These are phyloP conservation scores for Boletus tylopilopsis DNA, from an alignment of 768 basidiomycete genomes.

Conservation along the genomic window DNA sequence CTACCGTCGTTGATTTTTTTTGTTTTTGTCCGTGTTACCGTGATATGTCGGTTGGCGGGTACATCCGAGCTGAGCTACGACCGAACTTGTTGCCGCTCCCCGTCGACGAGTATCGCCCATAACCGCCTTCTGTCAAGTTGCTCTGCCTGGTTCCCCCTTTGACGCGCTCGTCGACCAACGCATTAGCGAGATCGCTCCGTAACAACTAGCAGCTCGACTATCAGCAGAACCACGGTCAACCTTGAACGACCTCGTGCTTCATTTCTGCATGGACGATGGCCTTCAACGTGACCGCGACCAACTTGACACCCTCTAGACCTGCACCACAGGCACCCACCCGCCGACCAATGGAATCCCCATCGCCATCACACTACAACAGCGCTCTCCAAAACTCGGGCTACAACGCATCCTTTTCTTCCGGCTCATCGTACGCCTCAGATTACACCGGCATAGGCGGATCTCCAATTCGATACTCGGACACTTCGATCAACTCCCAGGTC, in stretches of 20 bases:
- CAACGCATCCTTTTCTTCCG: slow-evolving; percentile 52
- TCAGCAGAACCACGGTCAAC: too few relatives aligned
- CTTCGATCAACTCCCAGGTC: slow-evolving; percentile 38
- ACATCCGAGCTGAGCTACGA: slow-evolving; percentile 25
- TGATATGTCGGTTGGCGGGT: slow-evolving; percentile 29
- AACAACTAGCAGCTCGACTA: too few relatives aligned
- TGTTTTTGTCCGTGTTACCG: slow-evolving; percentile 23
- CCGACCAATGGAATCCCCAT: slow-evolving; percentile 38
- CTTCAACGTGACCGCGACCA: slow-evolving; percentile 49
- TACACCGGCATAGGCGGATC: slow-evolving; percentile 83
- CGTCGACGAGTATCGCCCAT: not conserved
- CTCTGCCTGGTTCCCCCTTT: not conserved
- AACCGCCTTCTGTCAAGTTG: not conserved
- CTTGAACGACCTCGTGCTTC: slow-evolving; percentile 13
- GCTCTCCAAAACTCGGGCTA: slow-evolving; percentile 55
- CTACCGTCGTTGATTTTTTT: not conserved
- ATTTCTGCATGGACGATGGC: slow-evolving; percentile 36
- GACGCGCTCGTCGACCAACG: slow-evolving; percentile 4
- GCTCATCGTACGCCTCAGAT: slow-evolving; percentile 59
- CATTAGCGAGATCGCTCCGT: not conserved
- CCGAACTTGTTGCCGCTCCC: slow-evolving; percentile 1
- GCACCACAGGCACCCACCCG: slow-evolving; percentile 68
- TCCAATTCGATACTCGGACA: slow-evolving; percentile 51
- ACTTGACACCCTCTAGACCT: slow-evolving; percentile 73
- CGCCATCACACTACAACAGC: slow-evolving; percentile 31